phyloP scores from a whole-genome alignment of 192 early-diverging fungal genomes.

The Umbelopsis sp. region DNA sequence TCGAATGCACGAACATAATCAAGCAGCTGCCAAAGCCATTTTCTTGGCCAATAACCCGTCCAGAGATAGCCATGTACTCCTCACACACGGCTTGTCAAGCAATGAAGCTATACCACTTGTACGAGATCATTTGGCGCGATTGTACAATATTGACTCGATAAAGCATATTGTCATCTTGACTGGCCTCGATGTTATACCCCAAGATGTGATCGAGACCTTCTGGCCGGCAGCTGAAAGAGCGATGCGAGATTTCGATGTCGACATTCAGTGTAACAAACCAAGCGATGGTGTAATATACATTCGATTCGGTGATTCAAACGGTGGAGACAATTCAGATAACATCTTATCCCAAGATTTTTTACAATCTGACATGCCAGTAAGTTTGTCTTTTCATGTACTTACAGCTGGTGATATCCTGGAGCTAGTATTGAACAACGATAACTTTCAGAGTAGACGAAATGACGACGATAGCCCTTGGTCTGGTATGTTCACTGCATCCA shows the following conservation, averaged over 20 bases:
- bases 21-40: background rate
- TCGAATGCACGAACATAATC: constrained; percentile 15
- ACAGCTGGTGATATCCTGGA: no score
- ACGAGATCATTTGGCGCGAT: background rate
- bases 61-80: constrained; percentile 6
- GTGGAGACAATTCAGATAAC: background rate
- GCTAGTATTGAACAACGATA: no score
- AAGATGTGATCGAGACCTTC: background rate
- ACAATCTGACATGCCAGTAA: constrained; percentile 6
- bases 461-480: background rate
- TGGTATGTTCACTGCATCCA: background rate
- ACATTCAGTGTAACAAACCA: constrained; percentile 12
- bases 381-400: background rate
- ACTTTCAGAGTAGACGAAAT: background rate
- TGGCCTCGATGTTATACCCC: background rate
- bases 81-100: background rate
- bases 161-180: constrained; percentile 13
- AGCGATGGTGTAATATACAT: constrained; percentile 13
- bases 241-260: constrained; percentile 16
- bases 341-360: background rate
- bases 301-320: constrained; percentile 2
- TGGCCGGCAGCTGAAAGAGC: constrained; percentile 7
- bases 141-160: constrained; percentile 18
- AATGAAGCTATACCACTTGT: constrained; percentile 18
- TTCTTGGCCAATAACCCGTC: constrained; percentile 16